Conservation (phyloP, 1,284 basidiomycete genomes). For the Earliella scabrosa region DNA sequence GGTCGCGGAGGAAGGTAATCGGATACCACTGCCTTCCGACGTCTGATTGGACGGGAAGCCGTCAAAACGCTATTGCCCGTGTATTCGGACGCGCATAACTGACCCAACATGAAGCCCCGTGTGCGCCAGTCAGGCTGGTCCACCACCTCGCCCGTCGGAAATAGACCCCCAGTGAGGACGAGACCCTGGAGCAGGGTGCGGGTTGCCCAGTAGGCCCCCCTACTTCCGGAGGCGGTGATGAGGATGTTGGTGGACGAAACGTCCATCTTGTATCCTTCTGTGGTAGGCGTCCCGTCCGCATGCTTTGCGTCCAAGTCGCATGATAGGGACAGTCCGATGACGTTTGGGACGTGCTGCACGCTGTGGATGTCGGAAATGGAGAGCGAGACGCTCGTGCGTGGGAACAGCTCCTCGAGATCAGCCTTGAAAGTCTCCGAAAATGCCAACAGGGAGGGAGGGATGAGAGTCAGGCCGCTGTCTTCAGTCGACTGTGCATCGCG, state of each 20-base stretch:
- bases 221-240: constrained; percentile 37
- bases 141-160: constrained; percentile 34
- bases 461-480: constrained; percentile 34
- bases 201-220: constrained; percentile 42
- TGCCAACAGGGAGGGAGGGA: constrained; percentile 36
- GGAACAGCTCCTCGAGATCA: constrained; percentile 32
- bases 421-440: constrained; percentile 36
- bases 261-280: constrained; percentile 38
- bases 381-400: constrained; percentile 18
- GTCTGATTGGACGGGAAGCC: constrained; percentile 22
- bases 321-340: constrained; percentile 34
- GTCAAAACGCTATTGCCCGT: background rate
- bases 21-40: constrained; percentile 42
- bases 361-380: constrained; percentile 15
- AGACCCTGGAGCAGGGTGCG: constrained; percentile 40
- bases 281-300: constrained; percentile 34
- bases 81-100: background rate
- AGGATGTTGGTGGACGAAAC: constrained; percentile 26
- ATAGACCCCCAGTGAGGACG: constrained; percentile 30
- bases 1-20: constrained; percentile 34
- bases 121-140: constrained; percentile 43
- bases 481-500: constrained; percentile 22
- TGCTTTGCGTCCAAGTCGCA: constrained; percentile 23
- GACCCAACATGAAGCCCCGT: constrained; percentile 41
- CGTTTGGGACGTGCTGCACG: background rate